These are phyloP conservation scores for Nemophila menziesii DNA, from an alignment of 257 asterid species.

Conservation along the genomic window DNA sequence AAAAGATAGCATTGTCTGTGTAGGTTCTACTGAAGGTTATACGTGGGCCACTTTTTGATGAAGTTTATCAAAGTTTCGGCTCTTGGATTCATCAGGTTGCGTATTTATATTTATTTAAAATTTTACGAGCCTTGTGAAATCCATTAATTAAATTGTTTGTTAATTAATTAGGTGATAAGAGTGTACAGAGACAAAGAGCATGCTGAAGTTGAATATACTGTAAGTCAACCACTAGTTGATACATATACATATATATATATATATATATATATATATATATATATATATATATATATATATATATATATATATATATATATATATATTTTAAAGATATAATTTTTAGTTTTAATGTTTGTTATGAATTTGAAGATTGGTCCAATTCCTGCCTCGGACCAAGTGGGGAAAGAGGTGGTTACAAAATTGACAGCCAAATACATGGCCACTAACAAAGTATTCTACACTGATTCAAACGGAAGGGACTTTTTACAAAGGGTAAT, in stretches of 20 bases:
- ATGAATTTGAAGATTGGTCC: slow-evolving; percentile 57
- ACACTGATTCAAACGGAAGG: slow-evolving; percentile 84
- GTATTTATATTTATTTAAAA: background rate
- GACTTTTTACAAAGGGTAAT: slow-evolving; percentile 80
- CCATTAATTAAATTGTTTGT: background rate
- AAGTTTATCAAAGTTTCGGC: slow-evolving; percentile 72
- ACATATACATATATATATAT: too few relatives aligned
- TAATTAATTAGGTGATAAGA: slow-evolving; percentile 45
- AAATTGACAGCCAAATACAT: slow-evolving; percentile 57
- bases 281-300: too few relatives aligned
- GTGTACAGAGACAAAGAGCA: slow-evolving; percentile 75
- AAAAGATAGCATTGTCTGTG: background rate
- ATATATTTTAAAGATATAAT: background rate
- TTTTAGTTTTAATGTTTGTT: slow-evolving; percentile 8
- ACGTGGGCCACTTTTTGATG: slow-evolving; percentile 67
- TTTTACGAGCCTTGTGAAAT: background rate
- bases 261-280: too few relatives aligned
- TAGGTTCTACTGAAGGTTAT: slow-evolving; percentile 59
- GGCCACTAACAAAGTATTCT: slow-evolving; percentile 57
- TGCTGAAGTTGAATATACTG: slow-evolving; percentile 83
- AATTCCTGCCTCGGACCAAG: slow-evolving; percentile 53
- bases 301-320: too few relatives aligned
- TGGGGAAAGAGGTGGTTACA: slow-evolving; percentile 82
- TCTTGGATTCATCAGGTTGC: slow-evolving; percentile 79
- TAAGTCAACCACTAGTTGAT: slow-evolving; percentile 37